Evolutionary conservation across 441 rosid genomes (phyloP).

Genomic region (Lepidium campestre): DNA sequence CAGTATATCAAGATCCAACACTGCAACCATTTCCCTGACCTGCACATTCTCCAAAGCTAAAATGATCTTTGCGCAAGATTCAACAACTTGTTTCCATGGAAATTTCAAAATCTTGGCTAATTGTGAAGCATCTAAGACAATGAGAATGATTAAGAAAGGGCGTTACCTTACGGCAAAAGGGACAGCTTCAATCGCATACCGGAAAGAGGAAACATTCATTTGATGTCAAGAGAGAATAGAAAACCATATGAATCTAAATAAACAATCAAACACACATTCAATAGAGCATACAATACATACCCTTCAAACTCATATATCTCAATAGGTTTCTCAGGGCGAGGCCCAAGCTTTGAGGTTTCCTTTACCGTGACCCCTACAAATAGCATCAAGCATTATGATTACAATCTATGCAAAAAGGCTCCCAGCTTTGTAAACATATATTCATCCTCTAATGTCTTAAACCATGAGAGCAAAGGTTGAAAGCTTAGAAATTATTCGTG

Average conservation of each 20-base stretch:
- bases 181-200: conserved; percentile 57
- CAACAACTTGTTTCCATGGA: background rate
- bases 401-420: background rate
- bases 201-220: conserved; percentile 19
- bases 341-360: conserved; percentile 73
- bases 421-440: background rate
- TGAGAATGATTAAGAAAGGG: background rate
- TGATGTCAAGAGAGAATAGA: conserved; percentile 14
- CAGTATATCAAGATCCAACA: conserved; percentile 85
- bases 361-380: conserved; percentile 73
- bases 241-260: background rate
- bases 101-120: background rate
- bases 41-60: conserved; percentile 24
- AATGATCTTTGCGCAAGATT: background rate
- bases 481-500: conserved; percentile 1
- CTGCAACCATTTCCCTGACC: conserved; percentile 91
- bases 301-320: conserved; percentile 95
- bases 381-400: conserved; percentile 9
- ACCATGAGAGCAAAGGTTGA: background rate
- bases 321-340: conserved; percentile 90
- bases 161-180: conserved; percentile 93
- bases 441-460: background rate
- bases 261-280: background rate
- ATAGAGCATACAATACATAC: conserved; percentile 32
- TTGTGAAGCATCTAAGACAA: background rate